These are phyloP conservation scores for Sambucus nigra DNA, from an alignment of 129 eudicot species.

Conservation along the genomic window DNA sequence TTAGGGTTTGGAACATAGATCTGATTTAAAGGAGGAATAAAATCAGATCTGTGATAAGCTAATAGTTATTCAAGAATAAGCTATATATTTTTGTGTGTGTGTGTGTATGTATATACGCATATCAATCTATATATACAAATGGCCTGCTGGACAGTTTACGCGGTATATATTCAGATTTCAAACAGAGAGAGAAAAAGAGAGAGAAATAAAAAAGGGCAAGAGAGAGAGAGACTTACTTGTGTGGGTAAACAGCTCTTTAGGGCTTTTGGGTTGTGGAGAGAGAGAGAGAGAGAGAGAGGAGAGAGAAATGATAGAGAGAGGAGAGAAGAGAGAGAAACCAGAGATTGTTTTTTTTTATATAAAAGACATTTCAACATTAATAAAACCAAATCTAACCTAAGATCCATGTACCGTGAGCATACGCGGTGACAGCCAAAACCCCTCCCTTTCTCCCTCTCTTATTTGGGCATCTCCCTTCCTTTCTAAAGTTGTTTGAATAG, in stretches of 20 bases:
- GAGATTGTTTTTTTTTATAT: conserved; percentile 13
- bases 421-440: conserved; percentile 20
- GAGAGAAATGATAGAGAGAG: conserved; percentile 19
- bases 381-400: conserved; percentile 16
- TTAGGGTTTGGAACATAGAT: conserved; percentile 14
- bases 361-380: conserved; percentile 2
- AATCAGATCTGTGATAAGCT: neutral
- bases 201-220: conserved; percentile 12
- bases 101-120: neutral
- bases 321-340: conserved; percentile 16
- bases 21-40: conserved; percentile 6
- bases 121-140: neutral
- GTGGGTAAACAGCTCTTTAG: conserved; percentile 62
- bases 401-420: conserved; percentile 13
- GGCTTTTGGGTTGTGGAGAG: conserved; percentile 36
- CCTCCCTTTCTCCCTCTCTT: conserved; percentile 8
- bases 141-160: neutral
- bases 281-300: conserved; percentile 14
- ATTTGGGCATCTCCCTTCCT: too few relatives aligned
- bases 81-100: neutral
- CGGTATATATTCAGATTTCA: neutral
- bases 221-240: conserved; percentile 63
- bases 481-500: too few relatives aligned
- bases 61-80: neutral
- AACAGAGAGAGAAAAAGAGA: conserved; percentile 9